Conservation (phyloP, 2,329 filamentous ascomycete species). For the Sphaerulina vaccinii region DNA sequence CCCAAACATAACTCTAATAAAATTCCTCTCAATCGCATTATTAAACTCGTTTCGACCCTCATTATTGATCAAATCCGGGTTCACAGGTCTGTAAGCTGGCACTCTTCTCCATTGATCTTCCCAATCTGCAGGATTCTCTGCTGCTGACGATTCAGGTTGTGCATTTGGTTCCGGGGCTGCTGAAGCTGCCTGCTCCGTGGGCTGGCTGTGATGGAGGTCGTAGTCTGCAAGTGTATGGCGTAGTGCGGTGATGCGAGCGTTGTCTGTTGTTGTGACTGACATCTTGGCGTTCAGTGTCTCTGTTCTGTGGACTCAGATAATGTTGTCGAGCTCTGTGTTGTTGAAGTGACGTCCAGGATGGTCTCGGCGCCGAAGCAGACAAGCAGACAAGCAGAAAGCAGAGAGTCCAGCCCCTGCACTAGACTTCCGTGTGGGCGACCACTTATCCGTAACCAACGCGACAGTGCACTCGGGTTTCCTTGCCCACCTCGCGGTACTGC, state of each 20-base stretch:
- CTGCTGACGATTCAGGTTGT: conserved; percentile 24
- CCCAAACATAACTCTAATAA: conserved; percentile 53
- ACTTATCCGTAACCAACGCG: not conserved
- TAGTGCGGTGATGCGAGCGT: conserved; percentile 40
- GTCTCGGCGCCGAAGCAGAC: not conserved
- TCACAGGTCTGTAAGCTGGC: conserved; percentile 49
- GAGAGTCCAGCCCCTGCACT: not conserved
- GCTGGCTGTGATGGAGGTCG: conserved; percentile 44
- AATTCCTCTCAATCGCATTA: conserved; percentile 48
- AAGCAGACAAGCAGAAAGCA: not conserved
- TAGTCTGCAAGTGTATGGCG: conserved; percentile 47
- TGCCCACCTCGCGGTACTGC: no score
- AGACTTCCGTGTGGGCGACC: not conserved
- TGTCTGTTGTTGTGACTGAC: conserved; percentile 48
- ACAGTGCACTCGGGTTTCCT: not conserved
- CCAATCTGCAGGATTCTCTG: conserved; percentile 45
- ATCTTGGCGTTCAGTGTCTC: conserved; percentile 29
- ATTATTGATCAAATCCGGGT: conserved; percentile 42
- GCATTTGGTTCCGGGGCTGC: conserved; percentile 34
- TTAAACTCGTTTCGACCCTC: conserved; percentile 45
- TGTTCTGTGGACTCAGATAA: no score
- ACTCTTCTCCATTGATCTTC: conserved; percentile 49
- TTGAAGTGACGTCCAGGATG: not conserved
- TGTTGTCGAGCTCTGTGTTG: not conserved
- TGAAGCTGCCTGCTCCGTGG: conserved; percentile 27